These are phyloP conservation scores for Aspergillus pseudotamarii DNA, from an alignment of 2,329 filamentous ascomycete species.

Conservation along the genomic window DNA sequence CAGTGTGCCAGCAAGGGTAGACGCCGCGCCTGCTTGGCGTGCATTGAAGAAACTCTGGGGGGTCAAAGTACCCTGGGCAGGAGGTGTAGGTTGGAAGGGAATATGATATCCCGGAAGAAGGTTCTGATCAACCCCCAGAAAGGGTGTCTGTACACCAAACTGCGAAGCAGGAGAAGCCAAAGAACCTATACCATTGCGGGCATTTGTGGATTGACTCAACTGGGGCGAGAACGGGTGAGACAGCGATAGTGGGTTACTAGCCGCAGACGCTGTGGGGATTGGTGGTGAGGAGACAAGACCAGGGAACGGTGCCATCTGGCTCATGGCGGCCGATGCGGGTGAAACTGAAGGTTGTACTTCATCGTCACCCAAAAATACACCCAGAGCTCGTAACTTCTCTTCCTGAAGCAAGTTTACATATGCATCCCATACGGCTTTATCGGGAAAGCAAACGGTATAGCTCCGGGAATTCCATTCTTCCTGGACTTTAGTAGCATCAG, in stretches of 20 bases:
- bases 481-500: conserved; percentile 42
- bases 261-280: conserved; percentile 75
- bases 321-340: conserved; percentile 63
- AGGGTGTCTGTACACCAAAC: conserved; percentile 62
- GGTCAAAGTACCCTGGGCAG: conserved; percentile 45
- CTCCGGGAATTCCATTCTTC: conserved; percentile 37
- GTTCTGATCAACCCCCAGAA: conserved; percentile 61
- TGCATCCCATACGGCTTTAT: conserved; percentile 66
- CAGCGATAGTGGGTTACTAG: conserved; percentile 67
- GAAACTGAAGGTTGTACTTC: conserved; percentile 71
- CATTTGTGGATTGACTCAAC: conserved; percentile 59
- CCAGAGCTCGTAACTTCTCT: conserved; percentile 87
- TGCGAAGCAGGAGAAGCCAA: conserved; percentile 71
- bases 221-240: conserved; percentile 66
- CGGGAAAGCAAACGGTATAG: conserved; percentile 45
- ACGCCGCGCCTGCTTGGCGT: conserved; percentile 55
- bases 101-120: conserved; percentile 70
- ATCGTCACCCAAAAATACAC: conserved; percentile 78
- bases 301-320: conserved; percentile 73
- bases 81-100: conserved; percentile 64
- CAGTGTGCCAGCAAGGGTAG: conserved; percentile 55
- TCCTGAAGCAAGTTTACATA: conserved; percentile 85
- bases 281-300: conserved; percentile 81
- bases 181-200: conserved; percentile 66
- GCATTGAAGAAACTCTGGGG: conserved; percentile 48